Evolutionary conservation across 1,284 basidiomycete genomes (phyloP), one percentile per base, ranked within the genome.

Genomic region (Cronartium ribicola): DNA sequence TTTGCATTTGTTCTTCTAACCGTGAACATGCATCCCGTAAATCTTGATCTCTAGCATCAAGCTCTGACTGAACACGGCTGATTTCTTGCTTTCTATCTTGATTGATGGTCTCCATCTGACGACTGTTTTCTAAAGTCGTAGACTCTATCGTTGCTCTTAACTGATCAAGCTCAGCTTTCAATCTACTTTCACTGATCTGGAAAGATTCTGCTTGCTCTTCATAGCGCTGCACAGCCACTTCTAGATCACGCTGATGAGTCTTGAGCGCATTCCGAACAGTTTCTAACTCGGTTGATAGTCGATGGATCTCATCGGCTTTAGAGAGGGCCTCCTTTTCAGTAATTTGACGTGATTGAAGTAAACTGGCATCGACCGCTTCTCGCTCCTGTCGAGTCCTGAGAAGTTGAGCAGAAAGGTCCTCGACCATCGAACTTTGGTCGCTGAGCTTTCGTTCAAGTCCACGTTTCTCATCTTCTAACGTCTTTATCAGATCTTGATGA

Each of bases 321-420:
- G 14, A 29, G n/a, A 55, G 22, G 17, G 61, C 11, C 14, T 71
- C 41, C 40, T 55, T 37, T 63, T 71, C 62, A 39, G 39, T 29
- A 44, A 62, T 36, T 46, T 66, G 39, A 43, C 60, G 62, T 14
- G 39, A 48, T 59, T 40, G 29, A 39, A 57, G 70, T 20, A 51
- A 37, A 44, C 60, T 46, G 39, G 70, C 44, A 20, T 17, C 29
- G 20, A 20, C 41, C 11, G 43, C 17, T 65, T 73, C 36, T 29
- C 37, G 70, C 37, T 66, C 39, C 37, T 73, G 70, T 41, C 60
- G 55, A 43, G 39, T 60, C 55, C 66, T 36, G 29, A 17, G 29
- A 29, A 73, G 70, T 55, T 60, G 70, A 36, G 63, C 40, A 39
- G 62, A 43, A 39, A 73, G 63, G 60, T 48, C 39, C 3, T n/a